Percentiles rank a stretch among this genome's conserved stretches.
phyloP scores from a whole-genome alignment of 257 asterid species.

The Penstemon barbatus region DNA sequence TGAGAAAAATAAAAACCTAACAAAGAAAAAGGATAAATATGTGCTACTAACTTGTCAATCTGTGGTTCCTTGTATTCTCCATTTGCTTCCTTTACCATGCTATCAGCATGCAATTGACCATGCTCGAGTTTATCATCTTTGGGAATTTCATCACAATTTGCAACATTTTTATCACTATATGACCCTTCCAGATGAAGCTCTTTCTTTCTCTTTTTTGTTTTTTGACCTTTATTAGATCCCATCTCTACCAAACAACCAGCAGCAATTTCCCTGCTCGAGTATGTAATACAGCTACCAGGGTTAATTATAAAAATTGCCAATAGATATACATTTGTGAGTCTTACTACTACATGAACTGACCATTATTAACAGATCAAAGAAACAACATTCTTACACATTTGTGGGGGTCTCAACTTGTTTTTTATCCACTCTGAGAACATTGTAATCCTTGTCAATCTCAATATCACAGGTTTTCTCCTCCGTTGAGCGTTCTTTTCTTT shows the following conservation, averaged over 20 bases:
- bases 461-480: slow-evolving; percentile 37
- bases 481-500: slow-evolving; percentile 48
- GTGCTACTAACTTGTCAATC: slow-evolving; percentile 49
- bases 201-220: slow-evolving; percentile 55
- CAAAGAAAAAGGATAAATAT: neutral
- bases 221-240: slow-evolving; percentile 36
- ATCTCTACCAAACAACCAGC: slow-evolving; percentile 27
- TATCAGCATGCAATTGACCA: slow-evolving; percentile 31
- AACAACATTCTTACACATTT: slow-evolving; percentile 39
- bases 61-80: slow-evolving; percentile 36
- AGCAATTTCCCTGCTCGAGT: slow-evolving; percentile 42
- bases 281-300: slow-evolving; percentile 15
- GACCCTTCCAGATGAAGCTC: slow-evolving; percentile 38
- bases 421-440: slow-evolving; percentile 31
- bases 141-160: slow-evolving; percentile 19
- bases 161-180: slow-evolving; percentile 26
- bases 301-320: neutral
- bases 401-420: slow-evolving; percentile 34
- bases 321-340: neutral
- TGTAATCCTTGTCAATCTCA: slow-evolving; percentile 27
- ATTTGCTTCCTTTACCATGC: slow-evolving; percentile 30
- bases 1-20: slow-evolving; percentile 16
- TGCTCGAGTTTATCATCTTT: slow-evolving; percentile 37
- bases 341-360: slow-evolving; percentile 14
- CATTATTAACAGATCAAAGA: slow-evolving; percentile 23